These are phyloP conservation scores for Vitis hybrid DNA, from an alignment of 177 flowering plant species.

Conservation along the genomic window DNA sequence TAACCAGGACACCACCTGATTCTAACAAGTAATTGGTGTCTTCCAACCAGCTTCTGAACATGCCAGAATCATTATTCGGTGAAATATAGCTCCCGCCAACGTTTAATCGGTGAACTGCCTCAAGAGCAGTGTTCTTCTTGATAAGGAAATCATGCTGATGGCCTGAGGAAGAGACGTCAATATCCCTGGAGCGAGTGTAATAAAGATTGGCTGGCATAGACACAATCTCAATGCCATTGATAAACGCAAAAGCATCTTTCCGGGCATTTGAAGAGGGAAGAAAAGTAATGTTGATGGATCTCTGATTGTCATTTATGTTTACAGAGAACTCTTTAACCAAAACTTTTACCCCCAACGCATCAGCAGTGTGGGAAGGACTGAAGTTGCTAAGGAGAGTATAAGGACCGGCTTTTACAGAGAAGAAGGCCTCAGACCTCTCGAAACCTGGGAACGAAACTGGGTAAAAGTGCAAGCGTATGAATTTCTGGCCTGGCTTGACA, in stretches of 20 bases:
- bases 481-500: constrained; percentile 19
- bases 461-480: constrained; percentile 29
- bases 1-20: too few species aligned
- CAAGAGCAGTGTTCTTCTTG: constrained; percentile 13
- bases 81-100: constrained; percentile 9
- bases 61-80: constrained; percentile 18
- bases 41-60: constrained; percentile 23
- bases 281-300: constrained; percentile 16
- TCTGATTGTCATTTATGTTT: background rate
- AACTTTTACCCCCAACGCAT: too few species aligned
- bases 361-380: constrained; percentile 1
- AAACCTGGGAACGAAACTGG: constrained; percentile 3
- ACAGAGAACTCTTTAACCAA: constrained; percentile 17
- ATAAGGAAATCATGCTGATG: background rate
- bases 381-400: constrained; percentile 23
- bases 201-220: constrained; percentile 30
- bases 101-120: constrained; percentile 20
- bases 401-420: constrained; percentile 13
- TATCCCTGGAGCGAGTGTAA: background rate
- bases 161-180: background rate
- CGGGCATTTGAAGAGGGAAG: constrained; percentile 10
- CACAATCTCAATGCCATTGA: constrained; percentile 32
- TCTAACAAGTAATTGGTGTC: constrained; percentile 3
- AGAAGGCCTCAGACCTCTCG: constrained; percentile 8
- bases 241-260: constrained; percentile 13